Base-by-base conservation (phyloP, 1,139 yeast species). In the Saccharomyces hybrid region DNA sequence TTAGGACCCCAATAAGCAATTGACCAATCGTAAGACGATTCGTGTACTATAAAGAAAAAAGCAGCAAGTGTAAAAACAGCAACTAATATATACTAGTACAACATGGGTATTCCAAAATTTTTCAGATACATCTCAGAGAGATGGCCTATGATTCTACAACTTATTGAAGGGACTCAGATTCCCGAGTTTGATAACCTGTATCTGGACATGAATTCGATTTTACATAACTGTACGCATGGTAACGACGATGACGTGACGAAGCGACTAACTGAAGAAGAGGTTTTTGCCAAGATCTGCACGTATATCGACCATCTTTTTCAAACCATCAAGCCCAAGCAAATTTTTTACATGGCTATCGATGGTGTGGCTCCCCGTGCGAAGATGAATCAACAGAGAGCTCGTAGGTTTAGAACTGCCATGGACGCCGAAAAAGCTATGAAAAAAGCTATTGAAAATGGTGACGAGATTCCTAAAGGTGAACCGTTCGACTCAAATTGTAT, bases 291-390 rank as follows among this genome's bases (percentile, higher is more conserved):
- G n/a, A 90, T 95, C 51, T 93, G 91, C 75, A 86, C 88, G 51
- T 95, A 95, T 67, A 91, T 93, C 60, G 99, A 95, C 69, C 98
- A 93, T 72, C 76, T 95, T 58, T 93, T 95, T 66, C 85, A 84
- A 58, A 82, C 89, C 42, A 90, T 93, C 62, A 83, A 84, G 67
- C 99, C 99, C 5, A 79, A 87, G 64, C 81, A 89, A 68, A 82
- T 88, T 32, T 88, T 95, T 64, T 91, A 87, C 71, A 91, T 95
- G 96, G 99, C 99, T 4, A 90, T 95, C 59, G 99, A 95, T 74
- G 99, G 99, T 62, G 99, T 95, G 52, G 99, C 99, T 0, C 99
- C 99, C 52, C 79, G 99, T 67, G 99, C 99, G 28, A 95, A 95
- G 70, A 95, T 95, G 98, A 95, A 95, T 70, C 99, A 95, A 72